Conservation (phyloP, 768 basidiomycete genomes). For the Plicaturopsis crispa region DNA sequence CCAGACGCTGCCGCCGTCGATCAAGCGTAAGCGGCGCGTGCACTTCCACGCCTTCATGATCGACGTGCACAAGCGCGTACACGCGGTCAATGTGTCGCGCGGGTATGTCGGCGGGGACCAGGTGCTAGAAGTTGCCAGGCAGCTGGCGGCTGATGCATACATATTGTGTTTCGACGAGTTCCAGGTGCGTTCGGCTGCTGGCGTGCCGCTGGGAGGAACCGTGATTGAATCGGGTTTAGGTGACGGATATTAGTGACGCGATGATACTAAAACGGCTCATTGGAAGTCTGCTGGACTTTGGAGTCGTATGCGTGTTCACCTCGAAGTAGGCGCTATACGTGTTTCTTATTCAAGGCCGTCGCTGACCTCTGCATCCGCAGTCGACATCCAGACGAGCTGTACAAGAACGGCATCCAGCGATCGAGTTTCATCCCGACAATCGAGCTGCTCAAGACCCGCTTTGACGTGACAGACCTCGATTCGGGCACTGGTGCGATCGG, state of each 20-base stretch:
- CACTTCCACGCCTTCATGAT: slow-evolving; percentile 99
- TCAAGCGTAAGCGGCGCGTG: slow-evolving; percentile 75
- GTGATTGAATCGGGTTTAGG: slow-evolving; percentile 31
- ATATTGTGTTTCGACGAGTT: slow-evolving; percentile 98
- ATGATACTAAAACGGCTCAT: slow-evolving; percentile 93
- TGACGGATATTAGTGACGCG: slow-evolving; percentile 96
- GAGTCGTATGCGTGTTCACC: slow-evolving; percentile 92
- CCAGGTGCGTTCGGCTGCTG: slow-evolving; percentile 49
- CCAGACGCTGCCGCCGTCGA: slow-evolving; percentile 61
- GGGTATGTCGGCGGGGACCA: slow-evolving; percentile 71
- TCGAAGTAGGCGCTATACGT: slow-evolving; percentile 70
- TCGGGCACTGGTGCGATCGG: slow-evolving; percentile 75
- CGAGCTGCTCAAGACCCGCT: slow-evolving; percentile 80
- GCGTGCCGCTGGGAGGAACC: neutral
- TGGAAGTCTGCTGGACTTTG: slow-evolving; percentile 78
- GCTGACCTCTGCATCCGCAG: slow-evolving; percentile 30
- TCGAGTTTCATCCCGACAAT: slow-evolving; percentile 93
- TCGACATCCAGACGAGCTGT: slow-evolving; percentile 94
- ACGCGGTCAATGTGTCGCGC: slow-evolving; percentile 69
- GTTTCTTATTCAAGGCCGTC: slow-evolving; percentile 2
- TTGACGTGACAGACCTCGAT: slow-evolving; percentile 87
- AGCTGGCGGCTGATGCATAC: slow-evolving; percentile 75
- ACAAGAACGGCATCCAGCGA: slow-evolving; percentile 98
- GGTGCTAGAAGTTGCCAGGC: slow-evolving; percentile 80
- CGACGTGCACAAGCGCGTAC: slow-evolving; percentile 91